phyloP scores from a whole-genome alignment of 2,329 filamentous ascomycete species.

The Cladobotryum mycophilum region DNA sequence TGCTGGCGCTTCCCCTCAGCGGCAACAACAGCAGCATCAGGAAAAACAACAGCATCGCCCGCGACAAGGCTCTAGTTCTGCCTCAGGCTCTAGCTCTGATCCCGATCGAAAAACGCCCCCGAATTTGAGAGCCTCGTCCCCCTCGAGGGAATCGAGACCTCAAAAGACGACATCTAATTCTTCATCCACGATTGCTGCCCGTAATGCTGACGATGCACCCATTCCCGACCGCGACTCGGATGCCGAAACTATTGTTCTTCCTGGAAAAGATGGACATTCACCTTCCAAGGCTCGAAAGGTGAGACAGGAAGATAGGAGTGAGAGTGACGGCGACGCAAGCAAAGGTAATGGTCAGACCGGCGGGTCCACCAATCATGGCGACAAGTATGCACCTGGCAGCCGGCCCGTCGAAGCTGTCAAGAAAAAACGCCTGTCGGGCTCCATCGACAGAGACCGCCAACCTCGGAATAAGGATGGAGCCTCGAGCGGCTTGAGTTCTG shows the following conservation, averaged over 20 bases:
- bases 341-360: constrained; percentile 29
- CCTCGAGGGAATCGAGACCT: constrained; percentile 10
- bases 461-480: constrained; percentile 40
- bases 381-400: constrained; percentile 28
- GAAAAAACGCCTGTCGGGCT: constrained; percentile 41
- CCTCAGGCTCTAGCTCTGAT: constrained; percentile 7
- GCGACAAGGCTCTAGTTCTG: constrained; percentile 10
- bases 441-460: constrained; percentile 34
- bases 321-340: constrained; percentile 42
- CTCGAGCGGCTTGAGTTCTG: constrained; percentile 53
- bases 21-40: constrained; percentile 22
- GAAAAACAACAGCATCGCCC: constrained; percentile 5
- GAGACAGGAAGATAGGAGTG: constrained; percentile 59
- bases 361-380: constrained; percentile 29
- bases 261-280: constrained; percentile 58
- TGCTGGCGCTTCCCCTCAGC: constrained; percentile 46
- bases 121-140: constrained; percentile 12
- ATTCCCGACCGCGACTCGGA: constrained; percentile 57
- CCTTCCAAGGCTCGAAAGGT: constrained; percentile 58
- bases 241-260: constrained; percentile 64
- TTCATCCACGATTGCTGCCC: constrained; percentile 7
- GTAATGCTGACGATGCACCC: constrained; percentile 30
- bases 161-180: constrained; percentile 7
- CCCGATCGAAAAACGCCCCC: constrained; percentile 17
- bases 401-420: constrained; percentile 32